Evolutionary conservation across 1,284 basidiomycete genomes (phyloP).

Genomic region (Ustilago hordei): DNA sequence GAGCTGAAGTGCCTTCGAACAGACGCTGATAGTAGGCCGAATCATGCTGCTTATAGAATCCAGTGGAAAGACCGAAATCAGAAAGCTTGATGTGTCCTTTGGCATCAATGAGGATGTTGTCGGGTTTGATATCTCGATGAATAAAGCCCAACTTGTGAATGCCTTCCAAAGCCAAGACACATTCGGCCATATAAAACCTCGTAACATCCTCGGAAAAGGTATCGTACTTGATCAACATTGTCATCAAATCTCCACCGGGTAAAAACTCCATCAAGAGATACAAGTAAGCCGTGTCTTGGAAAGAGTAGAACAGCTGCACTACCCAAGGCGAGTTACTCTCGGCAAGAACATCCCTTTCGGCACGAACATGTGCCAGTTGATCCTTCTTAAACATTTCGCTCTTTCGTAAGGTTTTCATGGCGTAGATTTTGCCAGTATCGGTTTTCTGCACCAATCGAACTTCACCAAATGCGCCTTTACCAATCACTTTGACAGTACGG

Average conservation of each 20-base stretch:
- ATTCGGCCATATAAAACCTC: constrained; percentile 99
- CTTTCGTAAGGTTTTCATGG: constrained; percentile 98
- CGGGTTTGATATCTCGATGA: constrained; percentile 94
- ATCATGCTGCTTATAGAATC: constrained; percentile 94
- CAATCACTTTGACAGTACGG: constrained; percentile 96
- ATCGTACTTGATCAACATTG: constrained; percentile 99
- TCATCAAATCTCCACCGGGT: constrained; percentile 96
- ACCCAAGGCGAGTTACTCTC: constrained; percentile 99
- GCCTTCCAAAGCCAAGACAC: constrained; percentile 95
- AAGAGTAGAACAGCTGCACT: constrained; percentile 97
- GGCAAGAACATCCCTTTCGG: constrained; percentile 96
- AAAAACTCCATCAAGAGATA: constrained; percentile 99
- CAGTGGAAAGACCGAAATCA: constrained; percentile 93
- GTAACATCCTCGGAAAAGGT: constrained; percentile 98
- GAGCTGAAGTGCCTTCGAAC: constrained; percentile 75
- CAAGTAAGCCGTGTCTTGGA: constrained; percentile 94
- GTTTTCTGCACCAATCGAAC: constrained; percentile 95
- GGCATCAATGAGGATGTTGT: constrained; percentile 96
- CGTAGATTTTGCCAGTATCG: constrained; percentile 97
- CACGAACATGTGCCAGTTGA: constrained; percentile 95
- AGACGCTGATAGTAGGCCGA: constrained; percentile 93
- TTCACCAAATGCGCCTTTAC: constrained; percentile 98
- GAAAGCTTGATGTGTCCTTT: constrained; percentile 94
- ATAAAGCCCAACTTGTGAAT: constrained; percentile 99
- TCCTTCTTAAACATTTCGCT: constrained; percentile 99